phyloP scores from a whole-genome alignment of 1,284 basidiomycete genomes.

The Austroboletus novae-zelandiae region DNA sequence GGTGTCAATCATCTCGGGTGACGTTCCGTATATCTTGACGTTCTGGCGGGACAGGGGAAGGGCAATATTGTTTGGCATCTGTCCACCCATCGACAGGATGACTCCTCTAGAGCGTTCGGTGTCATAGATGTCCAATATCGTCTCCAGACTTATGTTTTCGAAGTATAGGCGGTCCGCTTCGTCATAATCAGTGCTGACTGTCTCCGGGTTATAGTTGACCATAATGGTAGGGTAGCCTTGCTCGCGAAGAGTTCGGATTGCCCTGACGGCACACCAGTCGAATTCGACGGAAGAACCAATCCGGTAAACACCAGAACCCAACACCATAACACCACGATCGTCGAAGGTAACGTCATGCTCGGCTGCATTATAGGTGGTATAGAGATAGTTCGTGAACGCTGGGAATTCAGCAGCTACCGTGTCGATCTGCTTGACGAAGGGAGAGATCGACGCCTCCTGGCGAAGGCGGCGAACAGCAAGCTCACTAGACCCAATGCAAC shows the following conservation, averaged over 20 bases:
- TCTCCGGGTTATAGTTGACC: constrained; percentile 99
- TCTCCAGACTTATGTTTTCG: constrained; percentile 97
- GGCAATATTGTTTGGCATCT: constrained; percentile 98
- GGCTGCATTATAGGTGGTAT: constrained; percentile 95
- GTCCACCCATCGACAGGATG: constrained; percentile 97
- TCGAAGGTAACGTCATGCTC: constrained; percentile 90
- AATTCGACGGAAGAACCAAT: constrained; percentile 99
- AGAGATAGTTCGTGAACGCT: constrained; percentile 97
- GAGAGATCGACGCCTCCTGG: constrained; percentile 80
- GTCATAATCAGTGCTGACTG: constrained; percentile 98
- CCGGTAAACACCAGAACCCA: constrained; percentile 97
- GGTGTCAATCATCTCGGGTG: constrained; percentile 99
- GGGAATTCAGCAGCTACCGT: constrained; percentile 99
- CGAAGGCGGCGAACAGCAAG: constrained; percentile 86
- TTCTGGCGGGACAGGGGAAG: constrained; percentile 92
- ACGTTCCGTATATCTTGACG: constrained; percentile 97
- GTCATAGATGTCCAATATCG: constrained; percentile 97
- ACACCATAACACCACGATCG: constrained; percentile 94
- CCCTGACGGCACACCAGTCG: constrained; percentile 99
- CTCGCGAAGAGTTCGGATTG: constrained; percentile 92
- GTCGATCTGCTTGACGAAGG: constrained; percentile 98
- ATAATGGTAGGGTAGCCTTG: constrained; percentile 96
- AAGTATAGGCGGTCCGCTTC: constrained; percentile 98
- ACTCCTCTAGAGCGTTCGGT: constrained; percentile 86
- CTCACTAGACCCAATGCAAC: constrained; percentile 81